Conservation (phyloP, 768 basidiomycete genomes). For the Suillus plorans region DNA sequence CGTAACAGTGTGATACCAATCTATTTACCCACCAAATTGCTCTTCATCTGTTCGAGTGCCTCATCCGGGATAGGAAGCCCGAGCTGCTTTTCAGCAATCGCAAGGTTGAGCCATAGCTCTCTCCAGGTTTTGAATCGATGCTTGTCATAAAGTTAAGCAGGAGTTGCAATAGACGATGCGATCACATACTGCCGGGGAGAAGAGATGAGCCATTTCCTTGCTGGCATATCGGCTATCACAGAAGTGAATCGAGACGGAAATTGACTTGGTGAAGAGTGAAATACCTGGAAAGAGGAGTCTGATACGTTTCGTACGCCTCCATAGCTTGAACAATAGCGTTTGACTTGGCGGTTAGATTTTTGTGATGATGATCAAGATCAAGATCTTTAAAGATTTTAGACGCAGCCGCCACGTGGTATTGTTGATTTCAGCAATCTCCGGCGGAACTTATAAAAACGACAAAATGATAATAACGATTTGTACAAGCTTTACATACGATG, state of each 20-base stretch:
- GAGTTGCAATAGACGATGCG: not conserved
- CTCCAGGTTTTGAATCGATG: slow-evolving; percentile 96
- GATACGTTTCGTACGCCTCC: slow-evolving; percentile 72
- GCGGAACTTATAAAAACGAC: not conserved
- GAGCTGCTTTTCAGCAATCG: slow-evolving; percentile 94
- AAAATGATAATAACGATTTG: not conserved
- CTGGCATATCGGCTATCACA: slow-evolving; percentile 89
- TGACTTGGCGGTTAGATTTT: not conserved
- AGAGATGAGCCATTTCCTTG: slow-evolving; percentile 97
- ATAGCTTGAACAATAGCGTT: slow-evolving; percentile 29
- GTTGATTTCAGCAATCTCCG: not conserved
- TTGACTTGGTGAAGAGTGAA: not conserved
- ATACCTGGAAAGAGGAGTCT: slow-evolving; percentile 81
- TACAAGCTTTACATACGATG: not conserved
- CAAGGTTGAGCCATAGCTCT: slow-evolving; percentile 92
- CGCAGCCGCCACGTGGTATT: not conserved
- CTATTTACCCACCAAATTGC: slow-evolving; percentile 66
- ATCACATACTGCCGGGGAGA: slow-evolving; percentile 81
- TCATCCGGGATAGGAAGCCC: slow-evolving; percentile 87
- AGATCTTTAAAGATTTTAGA: not conserved
- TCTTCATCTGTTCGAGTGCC: slow-evolving; percentile 92
- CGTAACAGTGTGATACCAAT: not conserved
- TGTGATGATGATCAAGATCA: slow-evolving; percentile 10
- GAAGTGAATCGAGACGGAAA: not conserved
- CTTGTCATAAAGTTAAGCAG: slow-evolving; percentile 39